These are phyloP conservation scores for Sporothrix sp. DNA, from an alignment of 2,329 filamentous ascomycete species.

Conservation along the genomic window DNA sequence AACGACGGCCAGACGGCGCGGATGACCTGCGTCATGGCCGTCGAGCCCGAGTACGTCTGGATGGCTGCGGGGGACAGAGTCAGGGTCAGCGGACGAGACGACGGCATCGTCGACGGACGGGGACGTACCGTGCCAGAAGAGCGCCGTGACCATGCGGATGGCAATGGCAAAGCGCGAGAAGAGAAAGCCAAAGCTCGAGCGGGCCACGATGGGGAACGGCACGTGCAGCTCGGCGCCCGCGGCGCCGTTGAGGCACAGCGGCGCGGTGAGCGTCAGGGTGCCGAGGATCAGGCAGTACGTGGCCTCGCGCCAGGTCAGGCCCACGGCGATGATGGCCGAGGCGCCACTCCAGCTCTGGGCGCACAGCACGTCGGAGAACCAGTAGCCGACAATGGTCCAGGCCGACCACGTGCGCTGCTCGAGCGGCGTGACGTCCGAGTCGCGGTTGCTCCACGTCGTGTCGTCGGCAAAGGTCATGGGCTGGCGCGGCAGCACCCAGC, in stretches of 20 bases:
- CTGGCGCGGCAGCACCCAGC: constrained; percentile 33
- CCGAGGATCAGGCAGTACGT: constrained; percentile 43
- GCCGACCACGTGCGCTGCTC: constrained; percentile 36
- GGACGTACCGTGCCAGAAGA: constrained; percentile 25
- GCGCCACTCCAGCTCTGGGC: constrained; percentile 37
- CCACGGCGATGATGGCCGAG: constrained; percentile 35
- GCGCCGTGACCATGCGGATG: constrained; percentile 23
- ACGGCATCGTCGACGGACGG: neutral
- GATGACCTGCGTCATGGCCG: constrained; percentile 26
- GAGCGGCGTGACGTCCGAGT: constrained; percentile 34
- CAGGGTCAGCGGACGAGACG: neutral
- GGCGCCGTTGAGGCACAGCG: constrained; percentile 36
- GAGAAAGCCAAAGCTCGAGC: constrained; percentile 26
- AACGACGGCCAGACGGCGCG: constrained; percentile 33
- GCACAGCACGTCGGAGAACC: constrained; percentile 36
- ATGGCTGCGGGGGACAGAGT: constrained; percentile 15
- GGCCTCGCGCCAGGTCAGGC: constrained; percentile 37
- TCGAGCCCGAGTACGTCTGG: constrained; percentile 26
- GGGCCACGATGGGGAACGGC: constrained; percentile 29
- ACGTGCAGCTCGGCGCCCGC: constrained; percentile 35
- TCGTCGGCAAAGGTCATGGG: constrained; percentile 31
- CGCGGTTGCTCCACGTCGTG: constrained; percentile 33
- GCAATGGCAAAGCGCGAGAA: constrained; percentile 24
- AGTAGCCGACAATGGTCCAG: constrained; percentile 28
- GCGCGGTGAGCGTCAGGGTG: constrained; percentile 46